Base-by-base conservation (phyloP, 768 basidiomycete species). In the Boletus tomentosulus region DNA sequence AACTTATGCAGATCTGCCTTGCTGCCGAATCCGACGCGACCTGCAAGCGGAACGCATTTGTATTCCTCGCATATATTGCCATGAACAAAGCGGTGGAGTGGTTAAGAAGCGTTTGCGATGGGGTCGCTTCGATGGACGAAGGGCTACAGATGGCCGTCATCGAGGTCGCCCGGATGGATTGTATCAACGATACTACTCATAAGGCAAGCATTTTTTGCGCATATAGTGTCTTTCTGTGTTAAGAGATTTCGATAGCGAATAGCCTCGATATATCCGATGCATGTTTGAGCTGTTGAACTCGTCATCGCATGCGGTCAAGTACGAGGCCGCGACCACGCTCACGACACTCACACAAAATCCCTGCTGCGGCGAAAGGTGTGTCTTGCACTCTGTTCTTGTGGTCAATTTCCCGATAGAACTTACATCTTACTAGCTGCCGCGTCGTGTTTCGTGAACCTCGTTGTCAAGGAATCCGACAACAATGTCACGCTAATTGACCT, bases 401-500 rank as follows among this genome's bases (percentile, higher is more conserved):
- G 9, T 25, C 27, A 8, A 25, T 50, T 50, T n/a, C 50, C 43
- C 19, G 24, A 35, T 50, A 44, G 22, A 51, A 59, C 54, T 11
- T 13, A 24, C 34, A 44, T 51, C n/a, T 34, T 35, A 37, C 47
- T 55, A 96, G 95, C 96, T 57, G 89, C 94, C 45, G 95, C 94
- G 4, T 82, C 86, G 9, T 89, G 83, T 59, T 85, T 96, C 58
- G 91, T 97, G 63, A 89, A 83, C 59, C 83, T 98, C 44, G 86
- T 94, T 55, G 78, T 88, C 69, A 96, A 95, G 73, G 96, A 98
- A 72, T 92, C 94, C 2, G 96, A 98, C 74, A 99, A 98, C 74
- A 99, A 99, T 62, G 96, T 98, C 71, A 98, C 98, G 72, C 81
- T 98, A 43, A 98, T 98, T 55, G 96, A 98, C 16, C 79, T 99